phyloP scores from a whole-genome alignment of 1,139 yeast genomes.

The Saccharomycopsis hybrid region DNA sequence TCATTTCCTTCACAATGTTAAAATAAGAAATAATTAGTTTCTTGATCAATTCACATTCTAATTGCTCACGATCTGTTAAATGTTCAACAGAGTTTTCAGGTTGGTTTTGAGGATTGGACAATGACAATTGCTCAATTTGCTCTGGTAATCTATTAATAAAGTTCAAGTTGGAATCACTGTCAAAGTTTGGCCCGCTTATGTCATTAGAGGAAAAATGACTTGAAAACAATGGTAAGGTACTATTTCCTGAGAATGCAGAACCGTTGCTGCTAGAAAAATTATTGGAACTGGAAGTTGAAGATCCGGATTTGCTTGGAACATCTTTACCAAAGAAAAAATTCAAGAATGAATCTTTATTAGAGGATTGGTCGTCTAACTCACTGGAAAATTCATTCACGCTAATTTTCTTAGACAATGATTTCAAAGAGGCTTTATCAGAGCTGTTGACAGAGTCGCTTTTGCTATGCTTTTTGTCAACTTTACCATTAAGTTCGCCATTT shows the following conservation, averaged over 20 bases:
- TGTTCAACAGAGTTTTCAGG: slow-evolving; percentile 32
- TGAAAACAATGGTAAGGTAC: no score
- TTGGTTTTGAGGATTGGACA: slow-evolving; percentile 22
- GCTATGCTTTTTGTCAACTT: not conserved
- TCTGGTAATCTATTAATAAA: slow-evolving; percentile 36
- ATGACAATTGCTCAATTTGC: slow-evolving; percentile 33
- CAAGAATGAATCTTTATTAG: slow-evolving; percentile 62
- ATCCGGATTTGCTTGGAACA: slow-evolving; percentile 33
- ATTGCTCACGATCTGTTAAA: slow-evolving; percentile 78
- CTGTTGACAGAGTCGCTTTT: no score
- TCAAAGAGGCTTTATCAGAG: not conserved
- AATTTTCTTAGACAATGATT: slow-evolving; percentile 2
- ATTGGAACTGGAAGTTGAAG: not conserved
- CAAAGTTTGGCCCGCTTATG: slow-evolving; percentile 15
- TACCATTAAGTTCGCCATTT: slow-evolving; percentile 2
- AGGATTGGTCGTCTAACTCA: slow-evolving; percentile 5
- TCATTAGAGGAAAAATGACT: slow-evolving; percentile 6
- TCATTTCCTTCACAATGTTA: slow-evolving; percentile 85
- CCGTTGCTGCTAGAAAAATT: not conserved
- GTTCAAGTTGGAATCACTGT: slow-evolving; percentile 36
- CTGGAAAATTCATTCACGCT: not conserved
- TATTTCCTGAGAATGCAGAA: not conserved
- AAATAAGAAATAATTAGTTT: slow-evolving; percentile 87
- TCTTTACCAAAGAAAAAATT: slow-evolving; percentile 95
- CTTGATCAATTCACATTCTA: slow-evolving; percentile 91